These are phyloP conservation scores for Cordyceps cateniannulata DNA, from an alignment of 2,329 filamentous ascomycete species.

Conservation along the genomic window DNA sequence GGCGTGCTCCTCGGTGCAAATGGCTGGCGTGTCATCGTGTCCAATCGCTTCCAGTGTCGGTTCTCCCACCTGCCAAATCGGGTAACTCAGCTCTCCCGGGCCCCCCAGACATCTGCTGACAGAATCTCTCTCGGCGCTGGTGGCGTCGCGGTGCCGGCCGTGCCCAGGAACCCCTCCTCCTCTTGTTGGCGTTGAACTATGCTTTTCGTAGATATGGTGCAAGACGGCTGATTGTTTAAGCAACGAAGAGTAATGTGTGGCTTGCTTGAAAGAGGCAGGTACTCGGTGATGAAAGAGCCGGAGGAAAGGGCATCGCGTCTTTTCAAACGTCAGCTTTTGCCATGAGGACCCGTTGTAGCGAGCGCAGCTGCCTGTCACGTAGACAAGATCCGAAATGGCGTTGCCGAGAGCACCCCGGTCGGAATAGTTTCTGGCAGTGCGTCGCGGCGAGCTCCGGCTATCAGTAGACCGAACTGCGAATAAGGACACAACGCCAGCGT, in stretches of 20 bases:
- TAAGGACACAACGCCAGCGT: neutral
- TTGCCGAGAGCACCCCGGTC: neutral
- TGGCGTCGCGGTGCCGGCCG: neutral
- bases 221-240: neutral
- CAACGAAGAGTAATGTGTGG: neutral
- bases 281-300: neutral
- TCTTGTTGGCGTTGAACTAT: neutral
- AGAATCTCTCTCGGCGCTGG: neutral
- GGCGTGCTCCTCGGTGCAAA: slow-evolving; percentile 1
- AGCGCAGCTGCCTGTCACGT: neutral
- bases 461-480: neutral
- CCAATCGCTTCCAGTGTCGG: neutral
- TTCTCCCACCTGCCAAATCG: neutral
- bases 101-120: neutral
- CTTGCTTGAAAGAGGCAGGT: slow-evolving; percentile 6
- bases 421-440: neutral
- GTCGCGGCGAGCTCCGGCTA: neutral
- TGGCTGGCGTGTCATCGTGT: neutral
- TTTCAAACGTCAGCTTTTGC: neutral
- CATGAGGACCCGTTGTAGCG: neutral
- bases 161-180: neutral
- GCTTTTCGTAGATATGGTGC: neutral
- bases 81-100: neutral
- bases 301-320: neutral
- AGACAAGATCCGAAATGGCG: neutral